Evolutionary conservation across 2,329 filamentous ascomycete species (phyloP).

Genomic region (Colletotrichum kahawae): DNA sequence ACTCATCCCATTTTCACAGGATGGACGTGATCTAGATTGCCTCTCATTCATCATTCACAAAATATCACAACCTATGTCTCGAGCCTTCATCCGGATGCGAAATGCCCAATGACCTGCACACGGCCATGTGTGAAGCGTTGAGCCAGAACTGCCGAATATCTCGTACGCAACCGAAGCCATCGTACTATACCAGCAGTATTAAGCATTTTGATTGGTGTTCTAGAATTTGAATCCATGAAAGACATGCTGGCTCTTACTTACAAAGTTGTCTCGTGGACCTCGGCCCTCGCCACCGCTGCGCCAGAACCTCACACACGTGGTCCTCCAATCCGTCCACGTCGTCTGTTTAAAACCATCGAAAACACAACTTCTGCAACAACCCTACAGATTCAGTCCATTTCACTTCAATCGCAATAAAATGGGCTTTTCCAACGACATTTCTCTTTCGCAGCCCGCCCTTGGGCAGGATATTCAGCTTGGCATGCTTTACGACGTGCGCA

Average conservation of each 20-base stretch:
- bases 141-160: background rate
- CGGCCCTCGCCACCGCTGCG: background rate
- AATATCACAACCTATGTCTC: background rate
- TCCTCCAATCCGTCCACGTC: background rate
- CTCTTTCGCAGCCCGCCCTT: background rate
- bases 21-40: fast-evolving
- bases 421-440: background rate
- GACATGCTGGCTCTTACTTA: background rate
- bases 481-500: background rate
- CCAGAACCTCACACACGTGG: background rate
- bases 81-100: background rate
- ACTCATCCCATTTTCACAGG: background rate
- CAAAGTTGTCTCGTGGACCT: background rate
- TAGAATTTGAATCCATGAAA: too few relatives aligned
- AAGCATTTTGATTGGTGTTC: background rate
- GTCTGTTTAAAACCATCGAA: background rate
- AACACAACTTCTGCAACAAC: too few relatives aligned
- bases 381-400: fast-evolving
- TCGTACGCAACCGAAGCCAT: background rate
- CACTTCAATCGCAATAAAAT: background rate
- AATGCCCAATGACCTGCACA: background rate
- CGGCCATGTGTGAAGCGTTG: background rate
- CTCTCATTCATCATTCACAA: background rate
- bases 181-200: background rate
- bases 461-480: background rate